phyloP scores from a whole-genome alignment of 2,329 filamentous ascomycete genomes.

The Ceratocystis albifundus region DNA sequence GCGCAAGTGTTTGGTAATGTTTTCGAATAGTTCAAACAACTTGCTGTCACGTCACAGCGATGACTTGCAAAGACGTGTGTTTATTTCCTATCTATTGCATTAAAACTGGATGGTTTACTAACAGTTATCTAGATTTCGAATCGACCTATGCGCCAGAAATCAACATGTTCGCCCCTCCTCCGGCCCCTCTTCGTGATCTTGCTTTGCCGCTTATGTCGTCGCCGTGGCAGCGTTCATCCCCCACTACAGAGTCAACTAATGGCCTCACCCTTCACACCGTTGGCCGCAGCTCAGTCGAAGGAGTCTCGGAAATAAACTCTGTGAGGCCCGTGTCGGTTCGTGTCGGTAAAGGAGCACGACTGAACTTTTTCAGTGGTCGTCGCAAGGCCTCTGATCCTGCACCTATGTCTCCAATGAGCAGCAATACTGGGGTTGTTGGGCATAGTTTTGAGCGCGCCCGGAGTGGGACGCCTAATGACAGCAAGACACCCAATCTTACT shows the following conservation, averaged over 20 bases:
- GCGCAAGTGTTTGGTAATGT: conserved; percentile 64
- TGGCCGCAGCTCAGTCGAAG: conserved; percentile 12
- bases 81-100: not conserved
- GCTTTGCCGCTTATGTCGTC: conserved; percentile 31
- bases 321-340: conserved; percentile 22
- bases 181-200: conserved; percentile 39
- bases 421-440: conserved; percentile 8
- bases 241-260: conserved; percentile 13
- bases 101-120: conserved; percentile 21
- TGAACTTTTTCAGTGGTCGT: conserved; percentile 47
- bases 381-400: conserved; percentile 32
- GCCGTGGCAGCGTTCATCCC: conserved; percentile 22
- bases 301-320: conserved; percentile 16
- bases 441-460: conserved; percentile 19
- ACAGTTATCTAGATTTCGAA: conserved; percentile 43
- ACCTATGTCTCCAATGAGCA: conserved; percentile 9
- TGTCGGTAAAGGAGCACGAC: conserved; percentile 38
- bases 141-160: conserved; percentile 54
- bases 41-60: conserved; percentile 44
- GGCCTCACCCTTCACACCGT: not conserved
- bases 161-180: conserved; percentile 46
- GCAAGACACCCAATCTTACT: conserved; percentile 7
- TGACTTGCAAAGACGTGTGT: conserved; percentile 55
- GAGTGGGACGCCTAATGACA: conserved; percentile 19
- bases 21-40: conserved; percentile 51